These are phyloP conservation scores for Phytophthora litchii DNA, from an alignment of 352 stramenopile species.

Conservation along the genomic window DNA sequence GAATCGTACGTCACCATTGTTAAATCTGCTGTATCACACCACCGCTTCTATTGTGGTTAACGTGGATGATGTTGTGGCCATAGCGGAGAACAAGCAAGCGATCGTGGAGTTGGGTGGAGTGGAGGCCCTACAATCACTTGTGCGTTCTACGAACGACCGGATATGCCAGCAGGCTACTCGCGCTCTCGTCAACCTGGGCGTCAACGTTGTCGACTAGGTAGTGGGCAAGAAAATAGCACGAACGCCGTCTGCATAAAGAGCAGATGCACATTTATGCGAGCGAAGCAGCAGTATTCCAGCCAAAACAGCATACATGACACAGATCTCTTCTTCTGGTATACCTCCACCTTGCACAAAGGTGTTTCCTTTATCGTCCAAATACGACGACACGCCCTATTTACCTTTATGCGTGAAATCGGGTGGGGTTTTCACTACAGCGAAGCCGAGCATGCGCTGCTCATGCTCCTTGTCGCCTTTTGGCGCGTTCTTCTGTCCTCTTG, in stretches of 20 bases:
- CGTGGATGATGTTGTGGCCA: constrained; percentile 9
- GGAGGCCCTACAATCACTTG: constrained; percentile 79
- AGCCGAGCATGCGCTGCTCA: constrained; percentile 14
- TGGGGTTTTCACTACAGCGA: constrained; percentile 3
- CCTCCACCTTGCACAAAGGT: constrained; percentile 17
- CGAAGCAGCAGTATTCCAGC: constrained; percentile 15
- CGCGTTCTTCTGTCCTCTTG: constrained; percentile 84
- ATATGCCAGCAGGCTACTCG: constrained; percentile 91
- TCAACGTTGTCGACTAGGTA: constrained; percentile 78
- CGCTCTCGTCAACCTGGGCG: constrained; percentile 88
- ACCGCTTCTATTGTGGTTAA: not conserved
- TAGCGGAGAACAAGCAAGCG: constrained; percentile 90
- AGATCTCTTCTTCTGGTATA: constrained; percentile 31
- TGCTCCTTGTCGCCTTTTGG: constrained; percentile 80
- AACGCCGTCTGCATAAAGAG: not conserved
- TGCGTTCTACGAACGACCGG: constrained; percentile 82
- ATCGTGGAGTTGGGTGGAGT: constrained; percentile 86
- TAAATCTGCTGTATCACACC: not conserved
- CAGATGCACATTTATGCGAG: constrained; percentile 4
- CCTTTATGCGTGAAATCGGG: constrained; percentile 12
- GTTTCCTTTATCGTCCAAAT: constrained; percentile 12
- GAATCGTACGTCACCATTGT: constrained; percentile 68
- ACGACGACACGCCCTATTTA: constrained; percentile 1
- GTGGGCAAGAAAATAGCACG: not conserved
- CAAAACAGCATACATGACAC: constrained; percentile 22